Percentiles rank a stretch among this genome's conserved stretches.
Conservation (phyloP, 2,329 filamentous ascomycete species). For the Colletotrichum musae region DNA sequence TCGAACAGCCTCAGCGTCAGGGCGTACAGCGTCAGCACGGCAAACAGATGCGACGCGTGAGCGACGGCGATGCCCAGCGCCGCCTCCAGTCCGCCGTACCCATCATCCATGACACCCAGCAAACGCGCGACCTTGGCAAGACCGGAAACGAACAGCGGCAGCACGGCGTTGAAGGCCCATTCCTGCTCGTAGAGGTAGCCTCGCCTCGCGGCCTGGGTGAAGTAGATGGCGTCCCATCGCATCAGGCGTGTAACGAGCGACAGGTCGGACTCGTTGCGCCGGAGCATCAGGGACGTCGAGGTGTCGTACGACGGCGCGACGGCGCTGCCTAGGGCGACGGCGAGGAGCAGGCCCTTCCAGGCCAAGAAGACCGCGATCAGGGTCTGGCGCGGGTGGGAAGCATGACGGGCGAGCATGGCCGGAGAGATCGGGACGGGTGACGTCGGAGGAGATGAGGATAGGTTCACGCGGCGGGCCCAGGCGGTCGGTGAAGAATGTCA, state of each 20-base stretch:
- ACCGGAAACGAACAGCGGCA: slow-evolving; percentile 60
- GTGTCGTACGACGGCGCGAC: slow-evolving; percentile 80
- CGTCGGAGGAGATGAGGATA: slow-evolving; percentile 7
- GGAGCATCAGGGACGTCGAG: slow-evolving; percentile 70
- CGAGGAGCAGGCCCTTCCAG: slow-evolving; percentile 79
- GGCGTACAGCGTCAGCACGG: slow-evolving; percentile 79
- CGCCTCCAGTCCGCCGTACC: slow-evolving; percentile 51
- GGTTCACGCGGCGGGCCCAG: neutral
- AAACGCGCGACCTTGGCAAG: slow-evolving; percentile 49
- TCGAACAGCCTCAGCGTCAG: slow-evolving; percentile 72
- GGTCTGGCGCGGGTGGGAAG: slow-evolving; percentile 42
- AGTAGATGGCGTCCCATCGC: slow-evolving; percentile 89
- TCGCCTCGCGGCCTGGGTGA: slow-evolving; percentile 71
- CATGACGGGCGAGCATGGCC: slow-evolving; percentile 37
- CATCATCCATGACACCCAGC: slow-evolving; percentile 43
- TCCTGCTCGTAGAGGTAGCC: slow-evolving; percentile 85
- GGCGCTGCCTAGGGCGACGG: slow-evolving; percentile 67
- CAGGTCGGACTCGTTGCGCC: slow-evolving; percentile 44
- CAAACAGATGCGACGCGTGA: slow-evolving; percentile 82
- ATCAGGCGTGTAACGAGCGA: slow-evolving; percentile 71
- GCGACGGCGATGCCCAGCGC: slow-evolving; percentile 77
- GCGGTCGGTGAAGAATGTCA: slow-evolving; percentile 13
- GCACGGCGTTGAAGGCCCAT: slow-evolving; percentile 80
- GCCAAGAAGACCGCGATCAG: slow-evolving; percentile 63
- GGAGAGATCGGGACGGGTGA: slow-evolving; percentile 3